Evolutionary conservation across 1,284 basidiomycete genomes (phyloP), one percentile per base, ranked within the genome.

Genomic region (Vanrija sp.): DNA sequence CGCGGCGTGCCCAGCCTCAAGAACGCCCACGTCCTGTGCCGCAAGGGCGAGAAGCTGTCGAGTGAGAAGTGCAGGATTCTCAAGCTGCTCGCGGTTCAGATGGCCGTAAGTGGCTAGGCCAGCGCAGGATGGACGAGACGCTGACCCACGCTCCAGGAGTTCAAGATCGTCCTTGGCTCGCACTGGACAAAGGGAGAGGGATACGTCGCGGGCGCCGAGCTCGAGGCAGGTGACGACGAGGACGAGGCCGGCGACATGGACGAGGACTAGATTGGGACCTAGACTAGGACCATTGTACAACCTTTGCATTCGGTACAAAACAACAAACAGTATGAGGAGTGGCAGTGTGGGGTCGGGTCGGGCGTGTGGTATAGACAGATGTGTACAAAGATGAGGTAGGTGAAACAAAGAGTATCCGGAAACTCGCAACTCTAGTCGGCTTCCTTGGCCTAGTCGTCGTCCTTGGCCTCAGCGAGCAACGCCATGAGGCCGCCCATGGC

Each of bases 1-100:
- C 84, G 83, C 61, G 96, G 95, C 53, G 88, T 97, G 2, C 95
- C 96, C 3, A 89, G 86, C 4, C 78, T 98, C 51, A 83, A 84
- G 45, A 81, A 79, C 51, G 80, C 88, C n/a, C 93, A 95, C 71
- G 82, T 83, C 46, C 79, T 99, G 45, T 98, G 95, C 77, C 84
- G 85, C 68, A 78, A 88, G 72, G 94, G 91, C 42, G 86, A 91
- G 65, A 78, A 78, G 54, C 79, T 98, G 60, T 86, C 85, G 4
- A 75, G 83, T 41, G 91, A 96, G 74, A 88, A 96, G 78, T 85
- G 91, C 45, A 87, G 94, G 71, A 78, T 96, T 49, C 77, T 96
- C 61, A 95, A 95, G 78, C 79, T 96, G 54, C 83, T 91, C 38
- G 89, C 88, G 9, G 82, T 90, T 65, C 86, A 84, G 76, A 88